A percentile compares a stretch with the other conserved stretches of the same genome.
Conservation (phyloP, 75 land plant genomes). For the Isoetes taiwanensis region DNA sequence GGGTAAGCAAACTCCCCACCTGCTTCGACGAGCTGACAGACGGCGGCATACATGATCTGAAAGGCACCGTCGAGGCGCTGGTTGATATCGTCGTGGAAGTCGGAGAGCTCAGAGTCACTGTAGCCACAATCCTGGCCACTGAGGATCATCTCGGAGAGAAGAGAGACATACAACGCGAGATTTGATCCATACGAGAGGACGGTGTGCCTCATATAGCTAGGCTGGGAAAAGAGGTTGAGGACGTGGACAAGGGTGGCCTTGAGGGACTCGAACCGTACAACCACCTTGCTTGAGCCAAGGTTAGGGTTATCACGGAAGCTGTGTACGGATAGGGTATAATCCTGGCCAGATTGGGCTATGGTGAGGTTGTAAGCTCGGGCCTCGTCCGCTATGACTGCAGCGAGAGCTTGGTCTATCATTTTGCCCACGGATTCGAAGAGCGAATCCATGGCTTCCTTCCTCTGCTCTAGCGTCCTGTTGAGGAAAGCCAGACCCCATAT, state of each 20-base stretch:
- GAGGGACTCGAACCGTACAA: too few species aligned
- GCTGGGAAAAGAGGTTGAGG: too few species aligned
- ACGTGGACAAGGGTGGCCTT: too few species aligned
- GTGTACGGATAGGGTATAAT: too few species aligned
- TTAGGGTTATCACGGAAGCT: too few species aligned
- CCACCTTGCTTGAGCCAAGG: too few species aligned
- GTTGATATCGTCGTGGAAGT: conserved; percentile 9
- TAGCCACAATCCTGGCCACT: not conserved
- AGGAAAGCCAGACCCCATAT: too few species aligned
- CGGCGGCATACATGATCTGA: not conserved
- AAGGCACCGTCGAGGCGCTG: not conserved
- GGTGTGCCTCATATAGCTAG: conserved; percentile 6
- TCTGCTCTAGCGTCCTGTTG: too few species aligned
- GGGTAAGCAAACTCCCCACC: not conserved
- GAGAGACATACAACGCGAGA: not conserved
- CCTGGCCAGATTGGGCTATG: too few species aligned
- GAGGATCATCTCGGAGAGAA: conserved; percentile 2
- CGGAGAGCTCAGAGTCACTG: not conserved
- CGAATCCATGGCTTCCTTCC: conserved; percentile 13
- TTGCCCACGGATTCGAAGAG: conserved; percentile 5
- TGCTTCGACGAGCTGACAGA: not conserved
- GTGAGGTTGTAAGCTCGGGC: too few species aligned
- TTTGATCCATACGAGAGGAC: conserved; percentile 5
- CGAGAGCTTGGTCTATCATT: not conserved
- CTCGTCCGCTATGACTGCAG: not conserved